phyloP scores from a whole-genome alignment of 345 rosid genomes.

The Pelargonium nanum region DNA sequence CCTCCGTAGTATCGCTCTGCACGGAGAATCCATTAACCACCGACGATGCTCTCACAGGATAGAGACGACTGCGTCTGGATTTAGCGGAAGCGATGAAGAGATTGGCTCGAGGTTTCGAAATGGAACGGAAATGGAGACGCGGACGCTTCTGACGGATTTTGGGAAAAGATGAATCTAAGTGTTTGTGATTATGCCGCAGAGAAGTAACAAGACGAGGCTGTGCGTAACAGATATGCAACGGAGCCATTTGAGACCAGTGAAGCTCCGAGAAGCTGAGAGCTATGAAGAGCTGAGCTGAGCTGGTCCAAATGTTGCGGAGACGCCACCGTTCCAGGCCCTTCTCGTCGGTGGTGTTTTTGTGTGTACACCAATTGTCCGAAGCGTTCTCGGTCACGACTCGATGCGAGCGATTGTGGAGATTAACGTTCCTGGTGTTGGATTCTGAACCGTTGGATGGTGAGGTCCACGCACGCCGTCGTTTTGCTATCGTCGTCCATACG shows the following conservation, averaged over 20 bases:
- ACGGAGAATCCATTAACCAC: conserved; percentile 44
- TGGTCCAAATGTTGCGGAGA: background rate
- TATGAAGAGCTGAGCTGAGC: background rate
- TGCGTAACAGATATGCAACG: background rate
- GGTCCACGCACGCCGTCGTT: background rate
- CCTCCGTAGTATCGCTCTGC: conserved; percentile 17
- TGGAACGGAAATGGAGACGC: background rate
- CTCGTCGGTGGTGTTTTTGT: background rate
- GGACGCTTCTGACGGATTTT: background rate
- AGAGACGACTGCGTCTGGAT: background rate
- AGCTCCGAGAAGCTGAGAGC: background rate
- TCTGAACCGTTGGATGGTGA: background rate
- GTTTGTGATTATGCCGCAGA: background rate
- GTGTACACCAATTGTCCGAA: background rate
- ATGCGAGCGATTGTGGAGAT: background rate
- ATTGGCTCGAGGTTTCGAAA: background rate
- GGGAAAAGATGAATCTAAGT: background rate
- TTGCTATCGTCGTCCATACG: background rate
- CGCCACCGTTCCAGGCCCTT: background rate
- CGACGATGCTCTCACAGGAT: background rate
- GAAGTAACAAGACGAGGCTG: background rate
- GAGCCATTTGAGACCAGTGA: background rate
- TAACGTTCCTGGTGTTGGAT: background rate
- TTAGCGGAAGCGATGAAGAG: background rate
- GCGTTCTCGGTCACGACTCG: background rate